Evolutionary conservation across 352 stramenopile genomes (phyloP), one percentile per base, ranked within the genome.

Genomic region (Globisporangium rhizosaccharum): DNA sequence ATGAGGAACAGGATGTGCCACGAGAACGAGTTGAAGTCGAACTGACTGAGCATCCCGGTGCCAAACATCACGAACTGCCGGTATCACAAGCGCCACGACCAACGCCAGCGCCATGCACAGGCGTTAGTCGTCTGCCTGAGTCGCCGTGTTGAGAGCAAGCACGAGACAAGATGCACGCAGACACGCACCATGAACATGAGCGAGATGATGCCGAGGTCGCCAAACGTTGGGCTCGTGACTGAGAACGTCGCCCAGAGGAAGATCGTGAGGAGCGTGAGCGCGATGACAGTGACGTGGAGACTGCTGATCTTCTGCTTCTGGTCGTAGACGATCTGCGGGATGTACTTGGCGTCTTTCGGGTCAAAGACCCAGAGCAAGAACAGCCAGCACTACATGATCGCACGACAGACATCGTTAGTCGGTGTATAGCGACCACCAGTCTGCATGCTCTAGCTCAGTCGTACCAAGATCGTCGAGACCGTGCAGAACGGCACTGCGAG

Each of bases 1-100:
- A 97, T 95, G 20, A 97, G 65, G 61, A 97, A 97, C 14, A 97
- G 71, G 57, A 96, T 97, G 63, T 97, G 90, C 90, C 90, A 97
- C 17, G 88, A 96, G 58, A 97, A 96, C 50, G 85, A 96, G 62
- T 97, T 97, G 62, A 97, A 96, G 68, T 97, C 90, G 33, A 97
- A 94, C 68, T 97, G 82, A 48, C 83, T 96, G 9, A 96, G 72
- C 73, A 94, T 94, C 26, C 86, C 87, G 7, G 81, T 88, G 46
- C 86, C 86, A 63, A 96, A 96, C 81, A 95, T 89, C 47, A 89
- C 72, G 50, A 90, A 88, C 85, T 94, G 59, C 33, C 33, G 8
- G 33, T 36, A 50, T 0, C 3, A 44, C 11, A 5, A 8, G 28
- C 6, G 28, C 28, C 28, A 6, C 28, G 28, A 33, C 28, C 28